A percentile compares a stretch with the other conserved stretches of the same genome.
These are phyloP conservation scores for Fonsecaea pugnacius DNA, from an alignment of 2,329 filamentous ascomycete species.

Conservation along the genomic window DNA sequence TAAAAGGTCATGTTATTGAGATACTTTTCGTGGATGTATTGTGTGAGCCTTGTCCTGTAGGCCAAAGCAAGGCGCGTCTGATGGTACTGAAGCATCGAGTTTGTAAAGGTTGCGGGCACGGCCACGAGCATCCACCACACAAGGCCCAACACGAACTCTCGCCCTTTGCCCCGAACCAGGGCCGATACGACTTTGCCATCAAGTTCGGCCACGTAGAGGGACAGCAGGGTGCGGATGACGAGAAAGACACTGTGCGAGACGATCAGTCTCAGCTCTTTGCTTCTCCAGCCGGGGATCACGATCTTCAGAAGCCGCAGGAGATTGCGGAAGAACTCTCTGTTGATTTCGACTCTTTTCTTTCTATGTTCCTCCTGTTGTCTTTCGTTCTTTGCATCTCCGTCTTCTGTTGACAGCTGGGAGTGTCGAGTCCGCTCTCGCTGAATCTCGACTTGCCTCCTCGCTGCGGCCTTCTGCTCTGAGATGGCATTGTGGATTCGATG, in stretches of 20 bases:
- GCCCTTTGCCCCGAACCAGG: constrained; percentile 86
- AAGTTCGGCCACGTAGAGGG: constrained; percentile 89
- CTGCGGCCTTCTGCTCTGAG: constrained; percentile 87
- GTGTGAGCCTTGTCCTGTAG: constrained; percentile 91
- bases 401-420: constrained; percentile 46
- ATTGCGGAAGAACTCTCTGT: constrained; percentile 81
- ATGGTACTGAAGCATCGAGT: constrained; percentile 98
- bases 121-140: constrained; percentile 99
- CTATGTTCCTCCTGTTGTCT: constrained; percentile 35
- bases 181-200: constrained; percentile 92
- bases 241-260: constrained; percentile 93
- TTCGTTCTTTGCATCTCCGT: constrained; percentile 37
- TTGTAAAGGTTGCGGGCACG: constrained; percentile 94
- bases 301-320: constrained; percentile 79
- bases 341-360: constrained; percentile 82
- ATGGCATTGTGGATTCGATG: constrained; percentile 91
- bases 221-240: constrained; percentile 86
- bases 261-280: constrained; percentile 82
- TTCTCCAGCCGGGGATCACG: constrained; percentile 86
- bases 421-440: constrained; percentile 52
- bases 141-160: constrained; percentile 83
- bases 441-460: constrained; percentile 67
- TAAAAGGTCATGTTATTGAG: constrained; percentile 98
- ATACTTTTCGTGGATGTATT: constrained; percentile 93
- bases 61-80: constrained; percentile 92